phyloP scores from a whole-genome alignment of 176 grass and related monocot genomes.

The Alloteropsis semialata region DNA sequence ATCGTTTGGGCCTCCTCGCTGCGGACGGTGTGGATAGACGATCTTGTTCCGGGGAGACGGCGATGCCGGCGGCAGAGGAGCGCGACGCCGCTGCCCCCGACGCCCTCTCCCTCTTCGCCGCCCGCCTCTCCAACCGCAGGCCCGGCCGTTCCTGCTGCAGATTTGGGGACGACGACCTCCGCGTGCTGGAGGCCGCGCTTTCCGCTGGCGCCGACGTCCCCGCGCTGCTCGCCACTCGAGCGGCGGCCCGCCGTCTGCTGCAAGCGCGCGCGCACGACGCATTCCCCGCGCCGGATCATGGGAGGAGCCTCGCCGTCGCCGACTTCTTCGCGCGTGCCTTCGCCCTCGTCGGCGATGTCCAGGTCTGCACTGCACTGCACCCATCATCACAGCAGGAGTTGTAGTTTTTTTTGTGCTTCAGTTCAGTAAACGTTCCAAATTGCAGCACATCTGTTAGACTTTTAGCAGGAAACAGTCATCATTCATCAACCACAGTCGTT shows the following conservation, averaged over 20 bases:
- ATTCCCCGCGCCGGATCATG: not conserved
- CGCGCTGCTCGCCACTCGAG: constrained; percentile 41
- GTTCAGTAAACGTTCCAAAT: no score
- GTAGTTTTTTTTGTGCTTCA: no score
- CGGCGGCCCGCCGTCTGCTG: constrained; percentile 42
- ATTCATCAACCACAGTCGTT: no score
- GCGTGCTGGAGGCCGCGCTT: constrained; percentile 52
- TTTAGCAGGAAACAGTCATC: no score
- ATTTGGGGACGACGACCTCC: constrained; percentile 44
- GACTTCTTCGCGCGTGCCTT: constrained; percentile 79
- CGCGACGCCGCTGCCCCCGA: no score
- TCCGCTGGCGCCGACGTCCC: constrained; percentile 41
- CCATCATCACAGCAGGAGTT: no score
- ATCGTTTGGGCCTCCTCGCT: no score
- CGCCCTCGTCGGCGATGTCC: constrained; percentile 62
- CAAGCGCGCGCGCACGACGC: constrained; percentile 10
- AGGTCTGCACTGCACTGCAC: constrained; percentile 38
- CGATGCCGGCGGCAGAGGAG: not conserved
- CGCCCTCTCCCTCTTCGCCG: constrained; percentile 42
- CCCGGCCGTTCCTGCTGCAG: constrained; percentile 34
- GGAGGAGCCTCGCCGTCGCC: constrained; percentile 41
- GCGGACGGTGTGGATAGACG: no score
- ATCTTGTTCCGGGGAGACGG: no score
- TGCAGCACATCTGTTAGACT: no score
- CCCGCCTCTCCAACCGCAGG: constrained; percentile 38